Evolutionary conservation across 495 filamentous ascomycete species (phyloP).

Genomic region (Neurospora sp.): DNA sequence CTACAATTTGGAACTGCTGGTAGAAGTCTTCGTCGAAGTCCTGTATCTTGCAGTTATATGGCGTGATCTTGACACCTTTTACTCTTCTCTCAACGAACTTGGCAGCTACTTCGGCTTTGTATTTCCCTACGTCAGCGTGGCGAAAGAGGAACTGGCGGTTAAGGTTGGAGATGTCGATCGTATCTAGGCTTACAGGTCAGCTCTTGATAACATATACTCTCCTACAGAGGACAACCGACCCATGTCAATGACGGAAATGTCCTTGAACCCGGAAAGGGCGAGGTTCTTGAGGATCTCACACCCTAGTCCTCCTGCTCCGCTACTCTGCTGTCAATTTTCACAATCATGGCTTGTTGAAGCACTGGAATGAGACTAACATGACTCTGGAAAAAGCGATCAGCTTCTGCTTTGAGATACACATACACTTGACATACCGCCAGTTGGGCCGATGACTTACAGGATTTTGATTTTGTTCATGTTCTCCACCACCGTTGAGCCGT

Average conservation of each 20-base stretch:
- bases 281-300: slow-evolving; percentile 97
- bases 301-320: slow-evolving; percentile 84
- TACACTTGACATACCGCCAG: background rate
- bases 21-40: slow-evolving; percentile 97
- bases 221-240: background rate
- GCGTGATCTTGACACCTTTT: slow-evolving; percentile 82
- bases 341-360: background rate
- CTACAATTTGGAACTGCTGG: slow-evolving; percentile 88
- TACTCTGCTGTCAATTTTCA: slow-evolving; percentile 33
- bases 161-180: slow-evolving; percentile 96
- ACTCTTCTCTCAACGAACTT: slow-evolving; percentile 82
- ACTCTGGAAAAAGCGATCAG: slow-evolving; percentile 3
- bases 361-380: slow-evolving; percentile 14
- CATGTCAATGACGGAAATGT: slow-evolving; percentile 99
- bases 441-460: slow-evolving; percentile 10
- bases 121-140: slow-evolving; percentile 80
- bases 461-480: slow-evolving; percentile 42
- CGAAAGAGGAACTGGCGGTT: slow-evolving; percentile 98
- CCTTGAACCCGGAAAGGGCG: slow-evolving; percentile 86
- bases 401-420: background rate
- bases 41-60: slow-evolving; percentile 89
- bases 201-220: background rate
- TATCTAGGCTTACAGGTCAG: slow-evolving; percentile 38
- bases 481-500: slow-evolving; percentile 48
- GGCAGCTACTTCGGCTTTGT: slow-evolving; percentile 89